These are phyloP conservation scores for Solidago caesia DNA, from an alignment of 129 eudicot species.

Conservation along the genomic window DNA sequence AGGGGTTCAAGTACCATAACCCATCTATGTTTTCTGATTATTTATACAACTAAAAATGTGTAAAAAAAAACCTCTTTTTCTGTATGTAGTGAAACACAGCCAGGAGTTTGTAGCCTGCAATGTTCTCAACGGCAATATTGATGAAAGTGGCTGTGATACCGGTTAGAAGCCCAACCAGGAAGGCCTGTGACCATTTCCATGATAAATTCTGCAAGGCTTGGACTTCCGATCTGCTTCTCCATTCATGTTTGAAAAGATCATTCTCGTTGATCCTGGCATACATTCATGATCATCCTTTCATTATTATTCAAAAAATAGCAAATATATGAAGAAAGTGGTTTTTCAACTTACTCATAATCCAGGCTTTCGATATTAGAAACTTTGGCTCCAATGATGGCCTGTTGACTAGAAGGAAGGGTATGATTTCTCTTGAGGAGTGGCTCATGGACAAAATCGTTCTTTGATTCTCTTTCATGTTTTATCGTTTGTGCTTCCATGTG, in stretches of 20 bases:
- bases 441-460: conserved; percentile 41
- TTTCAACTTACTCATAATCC: conserved; percentile 76
- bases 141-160: conserved; percentile 77
- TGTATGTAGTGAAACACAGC: conserved; percentile 53
- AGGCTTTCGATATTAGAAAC: conserved; percentile 84
- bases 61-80: conserved; percentile 42
- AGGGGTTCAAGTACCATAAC: not conserved
- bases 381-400: conserved; percentile 80
- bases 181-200: conserved; percentile 77
- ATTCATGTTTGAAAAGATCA: conserved; percentile 85
- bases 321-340: not conserved
- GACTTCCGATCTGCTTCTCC: conserved; percentile 76
- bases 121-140: conserved; percentile 83
- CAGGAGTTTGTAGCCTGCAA: conserved; percentile 82
- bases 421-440: conserved; percentile 61
- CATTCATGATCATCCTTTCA: not conserved
- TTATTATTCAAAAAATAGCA: not conserved
- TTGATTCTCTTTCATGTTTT: conserved; percentile 48
- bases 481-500: conserved; percentile 38
- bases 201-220: conserved; percentile 68
- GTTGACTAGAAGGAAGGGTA: conserved; percentile 58
- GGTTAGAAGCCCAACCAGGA: conserved; percentile 78
- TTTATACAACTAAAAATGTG: not conserved
- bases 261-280: conserved; percentile 82
- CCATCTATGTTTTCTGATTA: not conserved